Conservation (phyloP, 2,329 filamentous ascomycete species). For the Coniochaeta sp. region DNA sequence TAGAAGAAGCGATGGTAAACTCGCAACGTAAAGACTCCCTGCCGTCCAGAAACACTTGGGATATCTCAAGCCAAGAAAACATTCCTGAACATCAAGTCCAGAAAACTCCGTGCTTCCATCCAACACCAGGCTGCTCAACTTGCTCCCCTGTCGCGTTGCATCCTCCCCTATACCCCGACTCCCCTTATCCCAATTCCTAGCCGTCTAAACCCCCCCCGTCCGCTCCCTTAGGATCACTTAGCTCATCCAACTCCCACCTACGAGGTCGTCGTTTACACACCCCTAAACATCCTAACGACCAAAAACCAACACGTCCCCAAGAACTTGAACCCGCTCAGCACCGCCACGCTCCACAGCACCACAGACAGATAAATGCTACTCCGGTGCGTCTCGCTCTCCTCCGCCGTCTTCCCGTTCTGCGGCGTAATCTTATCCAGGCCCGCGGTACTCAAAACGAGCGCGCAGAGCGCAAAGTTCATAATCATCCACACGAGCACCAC, state of each 20-base stretch:
- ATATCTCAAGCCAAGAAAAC: neutral
- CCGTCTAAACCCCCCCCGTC: neutral
- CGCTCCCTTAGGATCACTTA: neutral
- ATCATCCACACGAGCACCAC: slow-evolving; percentile 97
- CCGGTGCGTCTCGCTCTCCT: slow-evolving; percentile 41
- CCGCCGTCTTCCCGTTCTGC: slow-evolving; percentile 29
- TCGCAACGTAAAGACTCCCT: neutral
- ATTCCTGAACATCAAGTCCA: neutral
- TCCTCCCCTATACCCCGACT: no score
- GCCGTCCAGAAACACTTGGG: neutral
- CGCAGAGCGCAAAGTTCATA: slow-evolving; percentile 82
- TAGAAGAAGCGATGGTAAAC: neutral
- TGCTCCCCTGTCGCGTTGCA: no score
- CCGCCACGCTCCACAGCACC: slow-evolving; percentile 84
- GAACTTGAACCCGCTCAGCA: slow-evolving; percentile 77
- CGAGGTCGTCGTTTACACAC: no score
- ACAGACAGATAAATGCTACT: slow-evolving; percentile 80
- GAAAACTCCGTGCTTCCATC: no score
- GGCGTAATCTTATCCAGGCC: slow-evolving; percentile 65
- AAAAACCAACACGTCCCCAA: slow-evolving; percentile 87
- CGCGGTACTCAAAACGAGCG: slow-evolving; percentile 78
- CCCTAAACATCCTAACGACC: slow-evolving; percentile 77
- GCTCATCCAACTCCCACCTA: neutral
- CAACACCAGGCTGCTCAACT: no score
- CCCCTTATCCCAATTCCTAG: neutral